These are phyloP conservation scores for Thielaviopsis punctulata DNA, from an alignment of 2,329 filamentous ascomycete species.

Conservation along the genomic window DNA sequence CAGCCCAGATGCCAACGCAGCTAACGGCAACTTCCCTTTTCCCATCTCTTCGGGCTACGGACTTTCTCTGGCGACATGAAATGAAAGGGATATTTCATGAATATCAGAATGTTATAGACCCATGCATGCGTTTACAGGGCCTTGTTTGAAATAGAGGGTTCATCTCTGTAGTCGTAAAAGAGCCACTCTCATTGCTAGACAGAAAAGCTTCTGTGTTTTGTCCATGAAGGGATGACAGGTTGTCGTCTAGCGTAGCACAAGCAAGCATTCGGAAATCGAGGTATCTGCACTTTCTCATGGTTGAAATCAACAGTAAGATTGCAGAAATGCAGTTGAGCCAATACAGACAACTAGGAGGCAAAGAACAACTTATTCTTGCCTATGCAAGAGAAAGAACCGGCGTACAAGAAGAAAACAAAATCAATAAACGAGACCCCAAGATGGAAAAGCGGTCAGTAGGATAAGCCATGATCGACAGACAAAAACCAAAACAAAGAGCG, in stretches of 20 bases:
- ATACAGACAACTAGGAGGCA: not conserved
- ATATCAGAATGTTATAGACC: not conserved
- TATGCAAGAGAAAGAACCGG: no score
- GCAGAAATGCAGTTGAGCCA: not conserved
- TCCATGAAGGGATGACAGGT: not conserved
- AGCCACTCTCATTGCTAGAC: not conserved
- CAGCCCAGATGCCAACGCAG: not conserved
- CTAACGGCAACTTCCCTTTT: not conserved
- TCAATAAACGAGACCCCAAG: not conserved
- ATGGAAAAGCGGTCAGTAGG: not conserved
- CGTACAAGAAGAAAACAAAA: not conserved
- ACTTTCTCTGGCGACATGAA: not conserved
- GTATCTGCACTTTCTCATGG: not conserved
- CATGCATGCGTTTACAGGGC: not conserved
- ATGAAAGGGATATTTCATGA: not conserved
- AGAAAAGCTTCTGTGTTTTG: not conserved
- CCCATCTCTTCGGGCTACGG: not conserved
- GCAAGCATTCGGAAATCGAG: not conserved
- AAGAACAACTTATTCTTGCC: no score
- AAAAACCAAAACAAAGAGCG: not conserved
- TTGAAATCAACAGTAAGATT: not conserved
- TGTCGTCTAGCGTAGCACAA: not conserved
- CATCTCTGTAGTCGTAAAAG: not conserved
- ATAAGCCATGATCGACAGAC: not conserved
- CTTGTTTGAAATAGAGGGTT: no score